Evolutionary conservation across 306 rosid species (phyloP), one percentile per base, ranked within the genome.

Genomic region (Medicago arabica): DNA sequence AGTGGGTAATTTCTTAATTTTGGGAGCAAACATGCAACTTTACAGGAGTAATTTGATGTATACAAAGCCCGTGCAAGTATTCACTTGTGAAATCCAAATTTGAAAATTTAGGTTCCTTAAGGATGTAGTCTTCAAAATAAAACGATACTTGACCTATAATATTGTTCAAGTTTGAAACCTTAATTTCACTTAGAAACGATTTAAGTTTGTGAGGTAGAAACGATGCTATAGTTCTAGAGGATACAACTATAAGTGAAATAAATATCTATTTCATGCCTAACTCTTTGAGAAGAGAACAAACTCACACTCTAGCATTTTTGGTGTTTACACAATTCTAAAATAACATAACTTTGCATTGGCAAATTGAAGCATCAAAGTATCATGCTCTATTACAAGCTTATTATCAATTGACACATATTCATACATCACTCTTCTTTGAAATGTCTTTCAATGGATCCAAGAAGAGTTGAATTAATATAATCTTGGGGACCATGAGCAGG

Each of bases 401-500:
- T 57, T 57, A 58, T 21, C 9, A 2, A 58, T 58, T 23, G 23
- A 58, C 15, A 23, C 38, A 23, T 6, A 23, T 31, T 0, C 1
- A 39, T 18, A 19, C 68, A 64, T 82, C 51, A 82, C 3, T 82
- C 85, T 36, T 12, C 51, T 38, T 71, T 82, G 38, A 82, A 76
- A 69, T 82, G 71, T 0, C 18, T 65, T 23, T 82, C 80, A 74
- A 85, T 66, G 49, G 89, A 60, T 38, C 87, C 96, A 36, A 89
- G 50, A 10, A 90, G 81, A 39, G 93, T 89, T 31, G 88, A 65
- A 66, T 91, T 93, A 3, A 91, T 88, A 75, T 93, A 91, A 73
- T 93, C 97, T 23, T 88, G 95, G 8, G 93, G 87, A 81, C 76
- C 68, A 17, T 93, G 96, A 15, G 92, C 91, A 44, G 88, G 44